Percentiles rank a stretch among this genome's conserved stretches.
These are phyloP conservation scores for Podila verticillata DNA, from an alignment of 192 early-diverging fungal genomes.

Conservation along the genomic window DNA sequence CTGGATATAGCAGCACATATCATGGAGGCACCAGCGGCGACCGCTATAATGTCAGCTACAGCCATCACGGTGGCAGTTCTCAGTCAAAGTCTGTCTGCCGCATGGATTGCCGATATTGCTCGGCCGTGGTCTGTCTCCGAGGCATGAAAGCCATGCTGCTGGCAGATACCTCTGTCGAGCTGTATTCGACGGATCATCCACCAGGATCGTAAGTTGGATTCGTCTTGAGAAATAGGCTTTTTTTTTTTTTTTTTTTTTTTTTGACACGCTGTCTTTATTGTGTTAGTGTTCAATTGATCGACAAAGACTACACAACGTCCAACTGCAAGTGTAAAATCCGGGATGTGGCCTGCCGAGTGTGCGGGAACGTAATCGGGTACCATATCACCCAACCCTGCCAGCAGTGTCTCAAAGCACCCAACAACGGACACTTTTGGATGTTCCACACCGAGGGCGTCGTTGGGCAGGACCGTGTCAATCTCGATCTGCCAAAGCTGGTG, in stretches of 20 bases:
- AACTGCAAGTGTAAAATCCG: constrained; percentile 78
- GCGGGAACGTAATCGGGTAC: constrained; percentile 82
- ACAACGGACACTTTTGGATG: constrained; percentile 99
- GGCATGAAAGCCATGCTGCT: constrained; percentile 82
- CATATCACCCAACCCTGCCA: constrained; percentile 88
- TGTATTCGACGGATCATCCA: constrained; percentile 80
- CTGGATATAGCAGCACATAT: constrained; percentile 19
- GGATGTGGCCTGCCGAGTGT: constrained; percentile 70
- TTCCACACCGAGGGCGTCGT: constrained; percentile 83
- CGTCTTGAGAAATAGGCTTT: too few relatives aligned
- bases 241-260: background rate
- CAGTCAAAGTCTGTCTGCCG: constrained; percentile 69
- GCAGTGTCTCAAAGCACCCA: constrained; percentile 87
- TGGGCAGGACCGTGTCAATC: constrained; percentile 61
- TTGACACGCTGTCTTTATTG: background rate
- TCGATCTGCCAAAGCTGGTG: constrained; percentile 36
- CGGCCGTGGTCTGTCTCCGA: constrained; percentile 68
- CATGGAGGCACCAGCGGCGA: constrained; percentile 11
- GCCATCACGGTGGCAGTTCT: constrained; percentile 29
- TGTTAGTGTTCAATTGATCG: constrained; percentile 69
- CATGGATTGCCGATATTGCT: constrained; percentile 73
- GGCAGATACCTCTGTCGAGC: constrained; percentile 75
- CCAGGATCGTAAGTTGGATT: constrained; percentile 72
- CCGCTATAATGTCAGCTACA: constrained; percentile 19
- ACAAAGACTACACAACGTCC: constrained; percentile 73